These are phyloP conservation scores for Suillus subaureus DNA, from an alignment of 768 basidiomycete genomes.

Conservation along the genomic window DNA sequence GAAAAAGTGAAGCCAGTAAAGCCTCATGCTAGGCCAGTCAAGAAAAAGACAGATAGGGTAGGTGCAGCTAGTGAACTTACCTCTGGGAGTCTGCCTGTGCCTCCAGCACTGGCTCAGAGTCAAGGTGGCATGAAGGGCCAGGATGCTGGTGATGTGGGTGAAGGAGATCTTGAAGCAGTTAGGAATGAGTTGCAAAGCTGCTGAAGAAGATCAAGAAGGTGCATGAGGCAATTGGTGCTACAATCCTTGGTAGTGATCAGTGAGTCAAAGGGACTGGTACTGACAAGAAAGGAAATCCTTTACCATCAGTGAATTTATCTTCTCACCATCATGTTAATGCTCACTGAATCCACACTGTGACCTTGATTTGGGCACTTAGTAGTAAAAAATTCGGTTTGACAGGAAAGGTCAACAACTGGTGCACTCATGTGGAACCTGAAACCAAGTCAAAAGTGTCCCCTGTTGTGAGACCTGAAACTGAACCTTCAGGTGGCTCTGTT, in stretches of 20 bases:
- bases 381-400: not conserved
- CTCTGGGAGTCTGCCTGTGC: not conserved
- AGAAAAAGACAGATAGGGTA: not conserved
- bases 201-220: too few species aligned
- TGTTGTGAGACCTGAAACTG: too few species aligned
- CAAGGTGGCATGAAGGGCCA: not conserved
- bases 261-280: not conserved
- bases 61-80: not conserved
- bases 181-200: not conserved
- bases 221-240: not conserved
- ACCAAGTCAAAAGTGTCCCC: not conserved
- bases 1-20: not conserved
- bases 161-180: not conserved
- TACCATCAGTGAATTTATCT: not conserved
- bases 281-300: not conserved
- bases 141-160: not conserved
- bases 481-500: too few species aligned
- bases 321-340: not conserved
- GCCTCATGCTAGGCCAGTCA: constrained; percentile 4
- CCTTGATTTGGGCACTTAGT: not conserved
- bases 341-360: not conserved
- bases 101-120: not conserved
- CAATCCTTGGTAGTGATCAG: not conserved
- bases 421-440: not conserved
- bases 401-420: not conserved